A percentile compares a stretch with the other conserved stretches of the same genome.
These are phyloP conservation scores for Cyberlindnera nakhonratchasimensis DNA, from an alignment of 805 yeast genomes.

Conservation along the genomic window DNA sequence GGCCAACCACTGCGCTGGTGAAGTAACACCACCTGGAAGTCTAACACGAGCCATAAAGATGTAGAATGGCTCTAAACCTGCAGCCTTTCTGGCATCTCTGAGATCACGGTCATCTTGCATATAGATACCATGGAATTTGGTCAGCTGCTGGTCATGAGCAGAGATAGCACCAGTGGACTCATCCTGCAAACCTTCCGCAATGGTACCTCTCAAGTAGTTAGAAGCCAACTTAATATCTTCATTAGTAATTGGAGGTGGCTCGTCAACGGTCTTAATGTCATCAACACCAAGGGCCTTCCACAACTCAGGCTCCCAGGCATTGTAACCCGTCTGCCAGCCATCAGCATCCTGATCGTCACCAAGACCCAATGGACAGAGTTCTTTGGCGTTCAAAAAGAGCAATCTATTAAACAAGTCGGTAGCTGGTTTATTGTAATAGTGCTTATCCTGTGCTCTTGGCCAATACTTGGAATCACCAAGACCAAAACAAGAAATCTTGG, in stretches of 20 bases:
- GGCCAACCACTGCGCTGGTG: slow-evolving; percentile 85
- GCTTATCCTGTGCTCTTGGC: slow-evolving; percentile 96
- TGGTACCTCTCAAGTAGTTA: slow-evolving; percentile 87
- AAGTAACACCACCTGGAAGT: slow-evolving; percentile 88
- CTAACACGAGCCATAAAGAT: slow-evolving; percentile 97
- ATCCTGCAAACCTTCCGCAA: slow-evolving; percentile 80
- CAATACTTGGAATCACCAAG: slow-evolving; percentile 94
- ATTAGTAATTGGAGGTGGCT: slow-evolving; percentile 89
- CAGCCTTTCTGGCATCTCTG: slow-evolving; percentile 86
- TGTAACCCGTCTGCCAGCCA: slow-evolving; percentile 89
- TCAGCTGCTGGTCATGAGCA: slow-evolving; percentile 88
- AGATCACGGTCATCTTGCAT: slow-evolving; percentile 98
- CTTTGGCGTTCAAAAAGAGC: slow-evolving; percentile 67
- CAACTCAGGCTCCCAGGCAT: slow-evolving; percentile 75
- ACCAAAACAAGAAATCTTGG: slow-evolving; percentile 76
- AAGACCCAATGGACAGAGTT: slow-evolving; percentile 70
- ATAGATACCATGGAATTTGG: slow-evolving; percentile 96
- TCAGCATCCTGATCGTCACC: slow-evolving; percentile 99
- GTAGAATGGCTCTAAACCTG: slow-evolving; percentile 93
- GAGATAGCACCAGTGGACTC: slow-evolving; percentile 85
- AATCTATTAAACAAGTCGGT: slow-evolving; percentile 67
- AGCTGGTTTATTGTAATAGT: slow-evolving; percentile 90
- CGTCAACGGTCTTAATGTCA: slow-evolving; percentile 74
- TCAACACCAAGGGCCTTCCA: slow-evolving; percentile 93
- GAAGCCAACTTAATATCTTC: slow-evolving; percentile 93